Evolutionary conservation across 2,329 filamentous ascomycete species (phyloP).

Genomic region (Aspergillus neotritici): DNA sequence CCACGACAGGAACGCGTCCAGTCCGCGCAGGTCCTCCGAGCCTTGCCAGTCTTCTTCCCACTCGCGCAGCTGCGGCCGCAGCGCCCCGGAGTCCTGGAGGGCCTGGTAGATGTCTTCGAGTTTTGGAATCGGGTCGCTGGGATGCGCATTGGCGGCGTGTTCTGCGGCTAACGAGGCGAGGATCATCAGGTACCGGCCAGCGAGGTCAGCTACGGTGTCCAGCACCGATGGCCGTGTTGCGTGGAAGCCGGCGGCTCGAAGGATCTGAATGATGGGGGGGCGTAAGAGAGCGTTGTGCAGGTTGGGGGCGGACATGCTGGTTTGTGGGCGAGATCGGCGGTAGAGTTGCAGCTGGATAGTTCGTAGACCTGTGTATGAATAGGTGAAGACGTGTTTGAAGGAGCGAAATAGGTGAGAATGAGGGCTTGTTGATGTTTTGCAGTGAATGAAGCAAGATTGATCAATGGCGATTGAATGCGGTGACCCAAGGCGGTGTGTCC

Average conservation of each 20-base stretch:
- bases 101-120: conserved; percentile 80
- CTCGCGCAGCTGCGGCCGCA: conserved; percentile 62
- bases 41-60: conserved; percentile 64
- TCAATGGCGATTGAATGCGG: not conserved
- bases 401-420: not conserved
- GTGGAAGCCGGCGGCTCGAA: conserved; percentile 87
- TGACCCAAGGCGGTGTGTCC: not conserved
- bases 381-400: not conserved
- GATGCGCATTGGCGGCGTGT: conserved; percentile 65
- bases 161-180: conserved; percentile 67
- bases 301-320: conserved; percentile 43
- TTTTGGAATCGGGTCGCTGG: conserved; percentile 55
- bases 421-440: not conserved
- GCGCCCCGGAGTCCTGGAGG: conserved; percentile 70
- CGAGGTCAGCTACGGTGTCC: conserved; percentile 81
- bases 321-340: not conserved
- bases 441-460: conserved; percentile 1
- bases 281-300: conserved; percentile 75
- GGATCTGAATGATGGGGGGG: conserved; percentile 80
- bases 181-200: conserved; percentile 70
- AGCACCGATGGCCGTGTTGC: conserved; percentile 73
- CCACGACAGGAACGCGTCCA: conserved; percentile 76
- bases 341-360: not conserved
- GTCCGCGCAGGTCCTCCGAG: conserved; percentile 70
- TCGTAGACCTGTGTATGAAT: not conserved